A percentile compares a stretch with the other conserved stretches of the same genome.
Evolutionary conservation across 768 basidiomycete species (phyloP).

Genomic region (Tricholoma flavovirens): DNA sequence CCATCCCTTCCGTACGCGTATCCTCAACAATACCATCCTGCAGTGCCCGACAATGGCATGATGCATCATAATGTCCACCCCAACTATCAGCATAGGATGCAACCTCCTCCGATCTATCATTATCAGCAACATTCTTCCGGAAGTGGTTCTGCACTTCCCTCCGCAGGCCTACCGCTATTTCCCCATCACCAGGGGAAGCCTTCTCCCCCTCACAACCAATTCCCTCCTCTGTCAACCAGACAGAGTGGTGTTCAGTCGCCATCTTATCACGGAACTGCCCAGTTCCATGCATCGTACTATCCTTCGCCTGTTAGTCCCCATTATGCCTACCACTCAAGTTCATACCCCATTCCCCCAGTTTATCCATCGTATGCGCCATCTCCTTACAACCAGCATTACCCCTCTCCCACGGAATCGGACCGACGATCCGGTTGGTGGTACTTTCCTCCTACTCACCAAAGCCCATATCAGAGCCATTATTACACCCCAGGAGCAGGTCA

Average conservation of each 20-base stretch:
- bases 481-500: conserved; percentile 19
- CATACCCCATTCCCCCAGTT: conserved; percentile 28
- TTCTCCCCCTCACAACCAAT: conserved; percentile 13
- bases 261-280: conserved; percentile 16
- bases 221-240: conserved; percentile 20
- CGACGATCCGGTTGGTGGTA: conserved; percentile 53
- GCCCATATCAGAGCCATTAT: conserved; percentile 28
- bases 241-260: conserved; percentile 21
- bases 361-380: conserved; percentile 32
- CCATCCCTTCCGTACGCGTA: conserved; percentile 29
- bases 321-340: conserved; percentile 32
- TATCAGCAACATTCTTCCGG: conserved; percentile 32
- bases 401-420: conserved; percentile 28
- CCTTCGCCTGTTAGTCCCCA: conserved; percentile 24
- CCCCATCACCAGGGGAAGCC: conserved; percentile 19
- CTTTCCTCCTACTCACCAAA: conserved; percentile 27
- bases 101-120: conserved; percentile 31
- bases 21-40: conserved; percentile 28
- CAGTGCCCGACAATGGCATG: conserved; percentile 31
- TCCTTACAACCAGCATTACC: conserved; percentile 32
- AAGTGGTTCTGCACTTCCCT: conserved; percentile 20
- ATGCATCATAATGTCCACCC: conserved; percentile 36
- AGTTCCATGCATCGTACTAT: conserved; percentile 32
- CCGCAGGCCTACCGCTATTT: conserved; percentile 21
- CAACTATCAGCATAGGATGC: conserved; percentile 36